Percentiles rank a stretch among this genome's conserved stretches.
phyloP scores from a whole-genome alignment of 75 land plant genomes.

The Pseudotsuga menziesii region DNA sequence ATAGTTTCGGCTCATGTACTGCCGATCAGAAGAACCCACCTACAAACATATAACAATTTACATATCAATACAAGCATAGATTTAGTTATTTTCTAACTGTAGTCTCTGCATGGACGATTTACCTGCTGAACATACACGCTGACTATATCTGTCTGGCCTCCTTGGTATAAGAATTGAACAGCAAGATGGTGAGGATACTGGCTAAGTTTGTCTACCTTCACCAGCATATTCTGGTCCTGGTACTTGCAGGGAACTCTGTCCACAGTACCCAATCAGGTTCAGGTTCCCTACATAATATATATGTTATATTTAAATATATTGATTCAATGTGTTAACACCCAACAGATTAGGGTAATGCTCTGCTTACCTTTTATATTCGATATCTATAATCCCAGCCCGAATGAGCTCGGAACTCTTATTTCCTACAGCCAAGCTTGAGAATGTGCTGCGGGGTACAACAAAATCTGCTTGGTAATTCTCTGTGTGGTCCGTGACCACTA shows the following conservation, averaged over 20 bases:
- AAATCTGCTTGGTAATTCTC: slow-evolving; percentile 28
- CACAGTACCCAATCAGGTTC: no score
- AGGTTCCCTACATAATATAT: no score
- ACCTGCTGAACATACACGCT: slow-evolving; percentile 48
- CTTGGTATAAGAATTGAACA: slow-evolving; percentile 50
- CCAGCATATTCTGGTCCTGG: slow-evolving; percentile 27
- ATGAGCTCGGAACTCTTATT: slow-evolving; percentile 18
- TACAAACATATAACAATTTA: background rate
- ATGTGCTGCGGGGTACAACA: slow-evolving; percentile 40
- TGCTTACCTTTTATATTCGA: slow-evolving; percentile 49
- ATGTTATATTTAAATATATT: no score
- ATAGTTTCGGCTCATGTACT: slow-evolving; percentile 24
- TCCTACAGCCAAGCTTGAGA: slow-evolving; percentile 31
- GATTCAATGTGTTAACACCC: no score
- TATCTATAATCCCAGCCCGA: slow-evolving; percentile 33
- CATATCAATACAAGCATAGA: no score
- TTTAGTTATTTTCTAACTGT: background rate
- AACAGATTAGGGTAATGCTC: no score
- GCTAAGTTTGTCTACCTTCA: slow-evolving; percentile 52
- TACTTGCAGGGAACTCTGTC: slow-evolving; percentile 64
- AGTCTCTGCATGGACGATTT: background rate
- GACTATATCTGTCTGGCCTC: slow-evolving; percentile 63
- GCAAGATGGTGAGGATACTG: slow-evolving; percentile 40
- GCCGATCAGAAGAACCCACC: slow-evolving; percentile 22
- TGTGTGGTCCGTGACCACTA: slow-evolving; percentile 2